Evolutionary conservation across 495 filamentous ascomycete species (phyloP), one percentile per base, ranked within the genome.

Genomic region (Lepraria neglecta): DNA sequence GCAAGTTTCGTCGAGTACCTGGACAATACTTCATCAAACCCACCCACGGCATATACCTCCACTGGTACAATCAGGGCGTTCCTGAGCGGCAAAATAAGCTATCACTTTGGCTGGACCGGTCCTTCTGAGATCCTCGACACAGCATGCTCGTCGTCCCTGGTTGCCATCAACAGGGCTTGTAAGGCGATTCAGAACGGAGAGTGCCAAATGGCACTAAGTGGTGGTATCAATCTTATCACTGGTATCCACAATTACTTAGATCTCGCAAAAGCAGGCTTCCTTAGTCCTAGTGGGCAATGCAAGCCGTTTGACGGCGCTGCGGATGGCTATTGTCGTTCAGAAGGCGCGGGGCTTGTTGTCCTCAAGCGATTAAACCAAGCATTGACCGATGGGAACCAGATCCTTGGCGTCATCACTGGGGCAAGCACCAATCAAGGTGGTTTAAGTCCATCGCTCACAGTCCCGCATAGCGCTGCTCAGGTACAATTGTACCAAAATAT

Each of bases 241-340:
- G 75, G 66, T 53, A 66, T 70, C 1, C 11, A 69, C 4, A 66
- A 54, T 14, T 73, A 64, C 24, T 70, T 76, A 45, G 74, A 77
- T 64, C 66, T 77, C 1, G 65, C 60, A 5, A 74, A 57, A 0
- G 76, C 67, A 9, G 68, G 66, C 6, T 78, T 78, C 56, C 45
- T 78, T 0, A 77, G 73, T 28, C 70, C 71, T 0, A 78, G 71
- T 0, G 77, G 77, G 0, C 68, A 66, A 19, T 91, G 86, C 69
- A 89, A 90, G 59, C 82, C 87, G 0, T 90, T 90, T 61, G 86
- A 89, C 66, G 76, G 80, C 50, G 75, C 77, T 14, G 87, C 86
- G 4, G 84, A 90, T 65, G 87, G 88, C 0, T 91, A 90, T 70
- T 90, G 87, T 67, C 81, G 88, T 56, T 85, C 78, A 0, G 88